phyloP scores from a whole-genome alignment of 1,284 basidiomycete genomes.

The Pseudozyma thailandica region DNA sequence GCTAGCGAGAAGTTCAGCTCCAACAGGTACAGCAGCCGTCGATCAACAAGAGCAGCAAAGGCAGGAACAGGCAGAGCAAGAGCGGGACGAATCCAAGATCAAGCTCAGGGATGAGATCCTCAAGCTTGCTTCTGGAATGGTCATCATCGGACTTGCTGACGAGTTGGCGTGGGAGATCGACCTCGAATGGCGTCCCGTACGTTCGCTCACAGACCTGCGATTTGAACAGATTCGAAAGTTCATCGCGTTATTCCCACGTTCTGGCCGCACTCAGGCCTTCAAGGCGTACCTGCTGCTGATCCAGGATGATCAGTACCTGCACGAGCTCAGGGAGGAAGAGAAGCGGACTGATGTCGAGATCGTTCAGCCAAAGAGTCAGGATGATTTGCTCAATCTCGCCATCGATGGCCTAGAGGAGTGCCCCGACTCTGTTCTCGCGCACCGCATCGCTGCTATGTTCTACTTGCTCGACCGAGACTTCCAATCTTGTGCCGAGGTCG shows the following conservation, averaged over 20 bases:
- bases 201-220: constrained; percentile 77
- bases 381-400: constrained; percentile 57
- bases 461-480: constrained; percentile 82
- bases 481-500: constrained; percentile 62
- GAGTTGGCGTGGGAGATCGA: constrained; percentile 81
- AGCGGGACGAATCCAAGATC: constrained; percentile 69
- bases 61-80: constrained; percentile 24
- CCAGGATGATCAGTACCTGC: constrained; percentile 53
- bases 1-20: constrained; percentile 14
- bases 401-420: constrained; percentile 73
- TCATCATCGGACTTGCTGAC: constrained; percentile 79
- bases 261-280: constrained; percentile 48
- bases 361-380: constrained; percentile 10
- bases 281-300: constrained; percentile 51
- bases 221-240: constrained; percentile 75
- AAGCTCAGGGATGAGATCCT: constrained; percentile 75
- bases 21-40: constrained; percentile 41
- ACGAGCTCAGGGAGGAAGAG: constrained; percentile 41
- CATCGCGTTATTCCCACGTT: constrained; percentile 76
- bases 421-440: constrained; percentile 77
- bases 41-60: constrained; percentile 25
- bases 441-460: constrained; percentile 78
- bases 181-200: constrained; percentile 80
- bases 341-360: constrained; percentile 45
- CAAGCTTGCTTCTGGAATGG: constrained; percentile 77